phyloP scores from a whole-genome alignment of 208 protist genomes.

The Angomonas ambiguus region DNA sequence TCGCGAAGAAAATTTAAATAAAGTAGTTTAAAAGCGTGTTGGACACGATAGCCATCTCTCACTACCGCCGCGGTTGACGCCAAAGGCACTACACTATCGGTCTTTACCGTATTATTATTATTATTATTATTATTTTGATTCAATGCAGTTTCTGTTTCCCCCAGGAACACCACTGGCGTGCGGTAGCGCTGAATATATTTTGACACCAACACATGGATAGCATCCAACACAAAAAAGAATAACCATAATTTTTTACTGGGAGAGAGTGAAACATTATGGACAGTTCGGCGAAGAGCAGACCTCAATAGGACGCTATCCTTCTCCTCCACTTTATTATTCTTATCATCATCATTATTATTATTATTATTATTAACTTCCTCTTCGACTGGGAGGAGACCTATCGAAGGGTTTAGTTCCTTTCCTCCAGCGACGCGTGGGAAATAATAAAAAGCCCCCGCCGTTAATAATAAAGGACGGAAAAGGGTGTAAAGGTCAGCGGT shows the following conservation, averaged over 20 bases:
- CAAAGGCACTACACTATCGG: background rate
- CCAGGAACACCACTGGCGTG: background rate
- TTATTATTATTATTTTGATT: background rate
- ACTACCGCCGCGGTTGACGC: constrained; percentile 28
- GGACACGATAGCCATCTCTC: constrained; percentile 57
- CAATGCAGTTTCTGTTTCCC: background rate
- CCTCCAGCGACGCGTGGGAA: constrained; percentile 25
- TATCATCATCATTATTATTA: background rate
- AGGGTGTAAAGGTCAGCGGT: constrained; percentile 61
- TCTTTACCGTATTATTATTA: background rate
- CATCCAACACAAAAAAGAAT: background rate
- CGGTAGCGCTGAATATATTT: background rate
- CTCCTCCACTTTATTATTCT: background rate
- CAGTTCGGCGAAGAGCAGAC: background rate
- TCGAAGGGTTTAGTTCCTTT: constrained; percentile 13
- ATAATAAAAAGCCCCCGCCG: constrained; percentile 35
- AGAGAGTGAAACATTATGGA: background rate
- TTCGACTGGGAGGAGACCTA: constrained; percentile 15
- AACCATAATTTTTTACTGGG: background rate
- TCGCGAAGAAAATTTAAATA: constrained; percentile 58
- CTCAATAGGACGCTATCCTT: background rate
- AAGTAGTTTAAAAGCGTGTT: constrained; percentile 52
- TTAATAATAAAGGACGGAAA: constrained; percentile 60
- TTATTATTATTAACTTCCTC: constrained; percentile 10
- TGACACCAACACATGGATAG: background rate